Percentiles rank a stretch among this genome's conserved stretches.
These are phyloP conservation scores for Aspergillus clavatus DNA, from an alignment of 2,329 filamentous ascomycete species.

Conservation along the genomic window DNA sequence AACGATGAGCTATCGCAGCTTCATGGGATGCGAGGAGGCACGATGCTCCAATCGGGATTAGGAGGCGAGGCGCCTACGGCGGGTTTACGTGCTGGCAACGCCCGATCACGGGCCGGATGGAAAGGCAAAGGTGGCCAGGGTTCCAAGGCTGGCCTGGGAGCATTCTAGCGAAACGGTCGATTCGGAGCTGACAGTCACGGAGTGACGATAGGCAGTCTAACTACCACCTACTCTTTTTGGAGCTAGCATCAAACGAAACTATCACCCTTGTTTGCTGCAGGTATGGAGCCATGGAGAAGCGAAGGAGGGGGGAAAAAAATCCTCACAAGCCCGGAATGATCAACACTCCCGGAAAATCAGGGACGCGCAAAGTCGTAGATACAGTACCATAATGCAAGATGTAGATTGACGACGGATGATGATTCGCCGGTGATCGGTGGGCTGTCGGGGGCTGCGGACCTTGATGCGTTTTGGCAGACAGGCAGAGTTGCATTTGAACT, in stretches of 20 bases:
- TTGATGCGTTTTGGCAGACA: neutral
- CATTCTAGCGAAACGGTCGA: too few species aligned
- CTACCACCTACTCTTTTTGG: neutral
- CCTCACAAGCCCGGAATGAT: neutral
- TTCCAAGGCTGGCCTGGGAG: slow-evolving; percentile 1
- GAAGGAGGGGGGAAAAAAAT: neutral
- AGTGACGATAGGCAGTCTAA: too few species aligned
- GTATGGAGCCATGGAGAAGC: neutral
- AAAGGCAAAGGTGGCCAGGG: slow-evolving; percentile 19
- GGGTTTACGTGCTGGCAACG: slow-evolving; percentile 19
- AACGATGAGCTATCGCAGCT: slow-evolving; percentile 38
- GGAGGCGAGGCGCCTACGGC: slow-evolving; percentile 25
- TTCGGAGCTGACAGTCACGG: neutral
- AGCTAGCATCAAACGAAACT: neutral
- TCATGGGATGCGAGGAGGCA: slow-evolving; percentile 18
- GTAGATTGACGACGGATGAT: neutral
- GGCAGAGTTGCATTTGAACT: too few species aligned
- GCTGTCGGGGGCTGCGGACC: neutral
- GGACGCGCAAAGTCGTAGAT: neutral
- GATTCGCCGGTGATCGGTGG: neutral
- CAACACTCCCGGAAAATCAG: neutral
- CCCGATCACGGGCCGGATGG: slow-evolving; percentile 23
- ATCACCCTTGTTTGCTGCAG: neutral
- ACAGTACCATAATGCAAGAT: neutral
- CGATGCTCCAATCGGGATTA: slow-evolving; percentile 29